Conservation (phyloP, 805 yeast genomes). For the Metschnikowia drakensbergensis region DNA sequence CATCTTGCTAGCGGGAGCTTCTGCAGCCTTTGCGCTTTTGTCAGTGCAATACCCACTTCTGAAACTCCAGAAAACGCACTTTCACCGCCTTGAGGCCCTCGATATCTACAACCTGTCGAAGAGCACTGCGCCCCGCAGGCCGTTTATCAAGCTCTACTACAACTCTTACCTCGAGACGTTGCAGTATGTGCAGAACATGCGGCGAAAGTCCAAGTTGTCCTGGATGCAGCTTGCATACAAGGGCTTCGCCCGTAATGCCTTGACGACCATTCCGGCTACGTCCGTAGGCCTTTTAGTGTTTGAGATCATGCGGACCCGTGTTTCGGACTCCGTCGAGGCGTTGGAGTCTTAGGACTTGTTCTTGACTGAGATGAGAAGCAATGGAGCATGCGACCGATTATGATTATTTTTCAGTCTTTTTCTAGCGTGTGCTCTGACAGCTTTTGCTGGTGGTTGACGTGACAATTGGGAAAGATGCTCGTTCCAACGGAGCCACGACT, state of each 20-base stretch:
- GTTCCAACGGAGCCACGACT: too few relatives aligned
- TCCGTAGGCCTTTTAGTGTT: constrained; percentile 80
- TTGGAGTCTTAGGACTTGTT: constrained; percentile 1
- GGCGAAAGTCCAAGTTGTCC: constrained; percentile 52
- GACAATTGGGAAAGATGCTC: too few relatives aligned
- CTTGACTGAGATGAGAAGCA: too few relatives aligned
- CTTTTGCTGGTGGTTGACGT: too few relatives aligned
- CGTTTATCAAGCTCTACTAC: constrained; percentile 53
- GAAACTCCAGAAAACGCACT: constrained; percentile 75
- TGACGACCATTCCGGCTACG: constrained; percentile 82
- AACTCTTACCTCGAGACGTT: constrained; percentile 72
- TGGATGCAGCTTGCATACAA: constrained; percentile 70
- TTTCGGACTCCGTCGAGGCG: constrained; percentile 31
- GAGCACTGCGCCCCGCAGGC: constrained; percentile 20
- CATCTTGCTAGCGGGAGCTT: constrained; percentile 78
- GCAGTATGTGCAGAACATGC: constrained; percentile 48
- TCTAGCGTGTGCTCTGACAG: too few relatives aligned
- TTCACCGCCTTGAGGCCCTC: constrained; percentile 73
- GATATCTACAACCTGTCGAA: constrained; percentile 51
- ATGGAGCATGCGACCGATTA: too few relatives aligned
- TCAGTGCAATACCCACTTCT: constrained; percentile 79
- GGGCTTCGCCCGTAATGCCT: constrained; percentile 70
- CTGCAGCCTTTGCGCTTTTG: constrained; percentile 75
- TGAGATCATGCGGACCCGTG: constrained; percentile 66
- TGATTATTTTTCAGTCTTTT: too few relatives aligned